phyloP scores from a whole-genome alignment of 208 protist genomes.

The Trichomonas tenax region DNA sequence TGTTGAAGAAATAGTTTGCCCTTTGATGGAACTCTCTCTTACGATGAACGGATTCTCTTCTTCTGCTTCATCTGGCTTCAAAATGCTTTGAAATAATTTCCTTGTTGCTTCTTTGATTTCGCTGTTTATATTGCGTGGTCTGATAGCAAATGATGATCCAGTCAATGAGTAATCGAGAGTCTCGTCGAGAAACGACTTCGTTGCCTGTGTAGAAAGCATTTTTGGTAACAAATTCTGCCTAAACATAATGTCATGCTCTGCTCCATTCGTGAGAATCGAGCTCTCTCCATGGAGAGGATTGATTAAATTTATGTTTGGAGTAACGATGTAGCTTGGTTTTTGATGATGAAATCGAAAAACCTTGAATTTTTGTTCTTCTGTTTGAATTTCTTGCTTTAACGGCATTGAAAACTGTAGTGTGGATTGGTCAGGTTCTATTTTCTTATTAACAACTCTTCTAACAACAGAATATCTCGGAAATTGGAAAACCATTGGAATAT shows the following conservation, averaged over 20 bases:
- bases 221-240: background rate
- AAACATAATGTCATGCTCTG: background rate
- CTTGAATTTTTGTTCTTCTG: background rate
- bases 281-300: background rate
- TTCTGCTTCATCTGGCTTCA: background rate
- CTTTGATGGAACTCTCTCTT: background rate
- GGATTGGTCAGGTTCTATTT: background rate
- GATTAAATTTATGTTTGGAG: background rate
- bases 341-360: background rate
- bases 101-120: background rate
- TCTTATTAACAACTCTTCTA: background rate
- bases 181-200: background rate
- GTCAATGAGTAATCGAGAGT: background rate
- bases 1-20: background rate
- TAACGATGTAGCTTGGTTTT: background rate
- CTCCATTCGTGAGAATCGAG: background rate
- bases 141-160: background rate
- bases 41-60: background rate
- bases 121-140: background rate
- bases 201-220: background rate
- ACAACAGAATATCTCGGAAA: background rate
- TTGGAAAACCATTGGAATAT: background rate
- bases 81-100: background rate
- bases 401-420: background rate
- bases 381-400: background rate